Conservation (phyloP, 495 filamentous ascomycete species). For the Paragyromitra xinjiangensis region DNA sequence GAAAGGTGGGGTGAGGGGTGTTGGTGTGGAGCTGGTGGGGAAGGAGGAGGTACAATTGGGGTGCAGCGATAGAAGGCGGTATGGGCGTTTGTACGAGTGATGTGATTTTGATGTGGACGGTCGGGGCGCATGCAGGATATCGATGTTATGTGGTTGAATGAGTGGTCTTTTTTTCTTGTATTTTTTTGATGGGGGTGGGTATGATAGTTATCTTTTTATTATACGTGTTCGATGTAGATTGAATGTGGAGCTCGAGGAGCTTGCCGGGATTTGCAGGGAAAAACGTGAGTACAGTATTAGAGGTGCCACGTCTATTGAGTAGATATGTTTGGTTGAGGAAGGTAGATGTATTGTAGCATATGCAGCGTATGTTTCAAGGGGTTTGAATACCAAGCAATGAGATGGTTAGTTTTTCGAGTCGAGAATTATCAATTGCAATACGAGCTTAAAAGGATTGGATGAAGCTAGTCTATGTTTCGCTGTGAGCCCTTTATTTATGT, state of each 20-base stretch:
- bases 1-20: conserved; percentile 82
- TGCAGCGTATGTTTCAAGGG: neutral
- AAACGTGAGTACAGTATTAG: conserved; percentile 12
- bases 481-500: too few relatives aligned
- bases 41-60: conserved; percentile 13
- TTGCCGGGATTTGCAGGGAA: neutral
- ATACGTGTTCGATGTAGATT: neutral
- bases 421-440: too few relatives aligned
- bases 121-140: neutral
- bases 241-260: neutral
- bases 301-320: conserved; percentile 4
- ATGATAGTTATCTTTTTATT: conserved; percentile 3
- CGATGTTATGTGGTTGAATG: neutral
- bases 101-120: neutral
- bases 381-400: neutral
- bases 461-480: too few relatives aligned
- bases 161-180: conserved; percentile 20
- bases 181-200: neutral
- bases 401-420: neutral
- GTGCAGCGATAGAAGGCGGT: conserved; percentile 11
- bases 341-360: neutral
- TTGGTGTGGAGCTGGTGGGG: conserved; percentile 71
- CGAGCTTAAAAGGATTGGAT: too few relatives aligned
- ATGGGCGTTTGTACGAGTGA: conserved; percentile 3
- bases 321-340: neutral